These are phyloP conservation scores for Penicillium sp. DNA, from an alignment of 2,329 filamentous ascomycete genomes.

Conservation along the genomic window DNA sequence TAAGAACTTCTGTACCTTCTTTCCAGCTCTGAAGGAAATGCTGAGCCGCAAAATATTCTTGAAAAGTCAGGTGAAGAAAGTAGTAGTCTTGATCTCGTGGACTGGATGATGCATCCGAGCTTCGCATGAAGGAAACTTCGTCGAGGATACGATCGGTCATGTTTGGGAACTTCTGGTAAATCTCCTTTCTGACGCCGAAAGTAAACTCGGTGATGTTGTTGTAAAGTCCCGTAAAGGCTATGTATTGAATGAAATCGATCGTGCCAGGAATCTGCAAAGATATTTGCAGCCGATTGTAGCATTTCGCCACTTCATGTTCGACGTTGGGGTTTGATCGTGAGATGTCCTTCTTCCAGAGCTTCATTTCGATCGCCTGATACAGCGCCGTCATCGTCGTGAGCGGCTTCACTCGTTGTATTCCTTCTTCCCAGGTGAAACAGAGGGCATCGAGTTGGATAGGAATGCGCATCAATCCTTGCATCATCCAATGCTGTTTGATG, in stretches of 20 bases:
- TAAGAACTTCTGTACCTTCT: not conserved
- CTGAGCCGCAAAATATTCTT: not conserved
- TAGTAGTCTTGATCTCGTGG: not conserved
- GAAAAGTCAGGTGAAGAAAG: not conserved
- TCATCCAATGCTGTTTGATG: not conserved
- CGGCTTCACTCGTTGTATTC: too few species aligned
- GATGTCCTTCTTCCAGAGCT: not conserved
- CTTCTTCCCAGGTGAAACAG: not conserved
- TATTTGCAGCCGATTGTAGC: too few species aligned
- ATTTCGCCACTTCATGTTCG: not conserved
- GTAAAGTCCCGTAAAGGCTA: not conserved
- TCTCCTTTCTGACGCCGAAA: not conserved
- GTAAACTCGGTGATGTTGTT: not conserved
- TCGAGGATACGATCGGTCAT: not conserved
- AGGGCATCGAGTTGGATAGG: not conserved
- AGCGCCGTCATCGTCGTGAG: not conserved
- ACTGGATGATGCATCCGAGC: not conserved
- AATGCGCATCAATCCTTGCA: not conserved
- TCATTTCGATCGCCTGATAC: not conserved
- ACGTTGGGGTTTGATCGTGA: not conserved
- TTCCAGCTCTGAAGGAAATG: not conserved
- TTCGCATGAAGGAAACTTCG: not conserved
- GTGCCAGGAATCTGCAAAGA: too few species aligned
- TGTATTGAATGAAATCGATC: not conserved
- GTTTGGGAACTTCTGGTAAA: not conserved